A percentile compares a stretch with the other conserved stretches of the same genome.
These are phyloP conservation scores for Cryptococcus hybrid DNA, from an alignment of 1,284 basidiomycete genomes.

Conservation along the genomic window DNA sequence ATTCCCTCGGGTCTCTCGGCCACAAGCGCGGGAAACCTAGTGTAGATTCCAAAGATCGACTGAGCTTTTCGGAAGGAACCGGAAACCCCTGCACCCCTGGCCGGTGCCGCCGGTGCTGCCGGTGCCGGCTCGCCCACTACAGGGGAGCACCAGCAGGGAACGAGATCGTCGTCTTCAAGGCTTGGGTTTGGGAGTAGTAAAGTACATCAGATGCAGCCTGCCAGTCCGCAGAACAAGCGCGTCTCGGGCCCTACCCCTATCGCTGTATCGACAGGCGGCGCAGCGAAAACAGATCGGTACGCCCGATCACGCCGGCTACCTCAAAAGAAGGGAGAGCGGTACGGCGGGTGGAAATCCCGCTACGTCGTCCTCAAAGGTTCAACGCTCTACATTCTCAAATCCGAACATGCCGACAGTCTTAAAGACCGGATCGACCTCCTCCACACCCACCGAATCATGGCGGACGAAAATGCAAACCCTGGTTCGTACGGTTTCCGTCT, in stretches of 20 bases:
- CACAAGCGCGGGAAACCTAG: slow-evolving; percentile 47
- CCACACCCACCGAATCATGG: slow-evolving; percentile 86
- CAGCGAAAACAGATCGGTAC: slow-evolving; percentile 82
- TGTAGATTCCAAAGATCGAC: slow-evolving; percentile 48
- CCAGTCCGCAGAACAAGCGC: slow-evolving; percentile 21
- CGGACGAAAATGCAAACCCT: slow-evolving; percentile 88
- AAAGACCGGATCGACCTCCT: slow-evolving; percentile 90
- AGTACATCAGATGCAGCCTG: slow-evolving; percentile 34
- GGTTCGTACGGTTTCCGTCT: slow-evolving; percentile 96
- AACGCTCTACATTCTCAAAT: slow-evolving; percentile 81
- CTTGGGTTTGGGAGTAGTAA: slow-evolving; percentile 15
- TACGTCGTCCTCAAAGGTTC: slow-evolving; percentile 94
- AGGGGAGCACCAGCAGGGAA: too few relatives aligned
- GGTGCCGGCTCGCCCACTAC: slow-evolving; percentile 4
- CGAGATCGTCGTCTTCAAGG: slow-evolving; percentile 12
- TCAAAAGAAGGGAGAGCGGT: slow-evolving; percentile 95
- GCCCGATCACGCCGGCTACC: slow-evolving; percentile 86
- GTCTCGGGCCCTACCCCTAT: slow-evolving; percentile 4
- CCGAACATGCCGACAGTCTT: slow-evolving; percentile 83
- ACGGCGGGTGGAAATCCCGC: slow-evolving; percentile 88
- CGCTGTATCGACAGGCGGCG: slow-evolving; percentile 11
- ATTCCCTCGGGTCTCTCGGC: slow-evolving; percentile 42
- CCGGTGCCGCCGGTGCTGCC: slow-evolving; percentile 11
- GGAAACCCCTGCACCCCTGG: slow-evolving; percentile 72
- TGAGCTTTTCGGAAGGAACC: slow-evolving; percentile 69